Evolutionary conservation across 495 filamentous ascomycete genomes (phyloP).

Genomic region (Elasticomyces elasticus): DNA sequence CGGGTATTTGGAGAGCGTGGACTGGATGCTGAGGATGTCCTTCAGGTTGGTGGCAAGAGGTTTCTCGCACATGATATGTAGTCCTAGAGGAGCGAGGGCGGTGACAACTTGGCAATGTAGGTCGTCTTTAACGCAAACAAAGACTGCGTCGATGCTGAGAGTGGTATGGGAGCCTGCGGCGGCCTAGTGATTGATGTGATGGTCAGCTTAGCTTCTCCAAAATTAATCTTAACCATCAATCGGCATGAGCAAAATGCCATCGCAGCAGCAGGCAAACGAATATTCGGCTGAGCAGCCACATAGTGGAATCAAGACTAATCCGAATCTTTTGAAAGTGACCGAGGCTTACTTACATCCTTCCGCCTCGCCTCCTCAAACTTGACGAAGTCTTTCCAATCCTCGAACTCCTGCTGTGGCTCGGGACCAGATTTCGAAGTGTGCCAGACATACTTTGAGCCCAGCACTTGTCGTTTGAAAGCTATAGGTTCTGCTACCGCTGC

Average conservation of each 20-base stretch:
- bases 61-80: conserved; percentile 93
- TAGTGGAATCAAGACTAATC: no score
- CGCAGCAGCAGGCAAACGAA: no score
- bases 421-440: conserved; percentile 24
- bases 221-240: no score
- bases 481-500: conserved; percentile 76
- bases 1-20: conserved; percentile 37
- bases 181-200: no score
- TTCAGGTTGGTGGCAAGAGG: conserved; percentile 68
- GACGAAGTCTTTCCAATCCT: conserved; percentile 64
- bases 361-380: conserved; percentile 52
- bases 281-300: no score
- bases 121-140: conserved; percentile 84
- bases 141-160: conserved; percentile 58
- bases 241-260: no score
- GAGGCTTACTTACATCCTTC: conserved; percentile 14
- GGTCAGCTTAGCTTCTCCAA: no score
- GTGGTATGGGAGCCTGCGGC: no score
- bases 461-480: conserved; percentile 57
- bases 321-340: no score
- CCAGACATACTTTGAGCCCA: conserved; percentile 64
- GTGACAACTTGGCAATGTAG: conserved; percentile 71
- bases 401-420: conserved; percentile 52
- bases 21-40: conserved; percentile 67
- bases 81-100: conserved; percentile 53